Evolutionary conservation across 352 stramenopile species (phyloP).

Genomic region (Phytophthora foliorum): DNA sequence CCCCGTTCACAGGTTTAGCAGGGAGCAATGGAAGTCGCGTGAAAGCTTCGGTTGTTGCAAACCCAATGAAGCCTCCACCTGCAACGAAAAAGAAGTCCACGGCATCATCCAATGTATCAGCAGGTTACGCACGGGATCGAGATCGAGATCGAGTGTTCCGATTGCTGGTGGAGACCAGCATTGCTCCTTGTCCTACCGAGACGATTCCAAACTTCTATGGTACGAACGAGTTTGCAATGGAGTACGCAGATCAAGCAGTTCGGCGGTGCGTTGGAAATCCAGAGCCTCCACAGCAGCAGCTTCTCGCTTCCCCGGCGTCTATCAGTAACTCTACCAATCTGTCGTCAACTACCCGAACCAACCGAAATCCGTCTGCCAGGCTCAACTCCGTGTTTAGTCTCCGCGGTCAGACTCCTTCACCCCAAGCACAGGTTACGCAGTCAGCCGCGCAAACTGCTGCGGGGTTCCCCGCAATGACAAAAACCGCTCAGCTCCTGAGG

Average conservation of each 20-base stretch:
- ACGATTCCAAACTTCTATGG: constrained; percentile 30
- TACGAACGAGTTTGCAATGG: constrained; percentile 71
- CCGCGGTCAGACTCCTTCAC: constrained; percentile 1
- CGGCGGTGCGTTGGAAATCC: constrained; percentile 15
- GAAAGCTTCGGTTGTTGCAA: constrained; percentile 3
- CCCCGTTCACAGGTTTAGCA: background rate
- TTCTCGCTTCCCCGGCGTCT: background rate
- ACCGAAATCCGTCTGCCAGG: constrained; percentile 10
- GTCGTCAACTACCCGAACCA: constrained; percentile 11
- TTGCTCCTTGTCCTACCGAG: constrained; percentile 16
- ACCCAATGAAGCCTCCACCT: constrained; percentile 2
- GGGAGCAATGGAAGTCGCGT: background rate
- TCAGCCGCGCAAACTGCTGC: constrained; percentile 1
- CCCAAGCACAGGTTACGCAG: constrained; percentile 6
- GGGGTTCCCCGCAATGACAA: constrained; percentile 17
- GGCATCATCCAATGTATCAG: background rate
- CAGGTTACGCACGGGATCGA: constrained; percentile 19
- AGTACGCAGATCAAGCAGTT: constrained; percentile 61
- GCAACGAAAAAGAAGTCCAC: constrained; percentile 24
- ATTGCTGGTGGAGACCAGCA: constrained; percentile 53
- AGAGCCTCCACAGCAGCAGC: constrained; percentile 15
- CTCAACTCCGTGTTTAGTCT: constrained; percentile 12
- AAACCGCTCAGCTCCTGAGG: constrained; percentile 33
- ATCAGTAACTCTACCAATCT: background rate
- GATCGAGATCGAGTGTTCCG: constrained; percentile 42